Percentiles rank a stretch among this genome's conserved stretches.
phyloP scores from a whole-genome alignment of 1,284 basidiomycete species.

The Lentinula novae-zelandiae region DNA sequence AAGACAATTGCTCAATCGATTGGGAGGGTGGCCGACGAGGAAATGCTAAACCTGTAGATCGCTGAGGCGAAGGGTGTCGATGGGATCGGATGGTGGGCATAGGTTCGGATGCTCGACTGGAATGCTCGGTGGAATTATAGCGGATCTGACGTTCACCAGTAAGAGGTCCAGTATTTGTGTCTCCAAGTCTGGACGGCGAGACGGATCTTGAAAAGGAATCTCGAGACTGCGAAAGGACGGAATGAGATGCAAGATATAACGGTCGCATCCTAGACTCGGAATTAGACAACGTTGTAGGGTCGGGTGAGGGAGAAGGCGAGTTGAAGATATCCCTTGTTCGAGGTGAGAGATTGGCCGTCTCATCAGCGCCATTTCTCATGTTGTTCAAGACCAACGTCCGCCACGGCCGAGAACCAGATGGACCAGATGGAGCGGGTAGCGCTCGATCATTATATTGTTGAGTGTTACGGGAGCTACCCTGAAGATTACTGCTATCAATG shows the following conservation, averaged over 20 bases:
- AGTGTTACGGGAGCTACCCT: not conserved
- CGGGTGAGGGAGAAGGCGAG: not conserved
- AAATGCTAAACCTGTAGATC: not conserved
- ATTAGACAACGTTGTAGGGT: not conserved
- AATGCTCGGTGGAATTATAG: not conserved
- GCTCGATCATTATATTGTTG: not conserved
- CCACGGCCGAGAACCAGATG: not conserved
- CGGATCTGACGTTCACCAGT: not conserved
- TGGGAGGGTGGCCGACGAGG: not conserved
- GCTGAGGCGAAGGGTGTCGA: not conserved
- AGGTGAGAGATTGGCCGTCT: not conserved
- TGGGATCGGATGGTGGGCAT: not conserved
- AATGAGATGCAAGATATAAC: not conserved
- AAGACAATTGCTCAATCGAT: not conserved
- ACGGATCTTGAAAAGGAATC: not conserved
- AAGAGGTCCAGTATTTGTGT: not conserved
- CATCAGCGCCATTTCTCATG: not conserved
- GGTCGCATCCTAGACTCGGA: not conserved
- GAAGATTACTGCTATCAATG: not conserved
- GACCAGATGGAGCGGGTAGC: not conserved
- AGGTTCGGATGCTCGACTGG: not conserved
- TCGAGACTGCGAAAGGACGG: not conserved
- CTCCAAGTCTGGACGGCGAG: not conserved
- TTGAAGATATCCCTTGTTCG: not conserved
- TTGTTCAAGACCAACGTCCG: not conserved